Evolutionary conservation across 2,329 filamentous ascomycete species (phyloP).

Genomic region (Metarhizium anisopliae): DNA sequence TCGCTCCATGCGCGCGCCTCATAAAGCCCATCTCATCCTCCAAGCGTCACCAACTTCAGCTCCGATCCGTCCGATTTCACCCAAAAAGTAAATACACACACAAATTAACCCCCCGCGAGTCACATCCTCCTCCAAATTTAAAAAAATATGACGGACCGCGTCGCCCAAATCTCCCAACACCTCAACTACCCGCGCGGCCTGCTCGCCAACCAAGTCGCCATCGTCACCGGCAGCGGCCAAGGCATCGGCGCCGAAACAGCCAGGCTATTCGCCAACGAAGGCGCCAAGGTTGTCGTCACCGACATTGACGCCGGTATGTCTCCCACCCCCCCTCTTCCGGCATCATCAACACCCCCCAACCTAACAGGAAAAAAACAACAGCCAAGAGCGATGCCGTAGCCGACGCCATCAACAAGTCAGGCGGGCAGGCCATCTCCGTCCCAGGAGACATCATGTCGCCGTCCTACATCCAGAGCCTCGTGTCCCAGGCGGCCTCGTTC

Average conservation of each 20-base stretch:
- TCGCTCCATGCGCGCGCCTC: too few relatives aligned
- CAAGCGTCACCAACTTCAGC: too few relatives aligned
- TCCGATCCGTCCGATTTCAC: too few relatives aligned
- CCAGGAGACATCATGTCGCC: conserved; percentile 68
- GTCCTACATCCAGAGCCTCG: conserved; percentile 61
- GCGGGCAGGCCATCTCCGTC: conserved; percentile 62
- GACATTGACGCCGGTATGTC: conserved; percentile 66
- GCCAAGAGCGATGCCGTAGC: conserved; percentile 63
- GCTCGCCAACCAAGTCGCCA: conserved; percentile 71
- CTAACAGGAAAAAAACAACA: background rate
- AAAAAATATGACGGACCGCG: conserved; percentile 42
- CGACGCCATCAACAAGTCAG: conserved; percentile 56
- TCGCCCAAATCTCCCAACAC: conserved; percentile 66
- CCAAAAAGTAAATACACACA: too few relatives aligned
- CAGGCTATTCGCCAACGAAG: conserved; percentile 76
- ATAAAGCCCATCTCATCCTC: too few relatives aligned
- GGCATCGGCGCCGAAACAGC: conserved; percentile 84
- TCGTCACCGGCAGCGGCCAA: conserved; percentile 79
- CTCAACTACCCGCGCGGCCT: conserved; percentile 76
- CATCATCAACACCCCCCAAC: background rate
- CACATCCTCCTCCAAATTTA: too few relatives aligned
- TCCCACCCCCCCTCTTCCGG: background rate
- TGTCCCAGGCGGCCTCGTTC: conserved; percentile 68
- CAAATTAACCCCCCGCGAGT: too few relatives aligned
- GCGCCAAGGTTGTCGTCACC: conserved; percentile 73